Conservation (phyloP, 768 basidiomycete genomes). For the Hebeloma cylindrosporum region DNA sequence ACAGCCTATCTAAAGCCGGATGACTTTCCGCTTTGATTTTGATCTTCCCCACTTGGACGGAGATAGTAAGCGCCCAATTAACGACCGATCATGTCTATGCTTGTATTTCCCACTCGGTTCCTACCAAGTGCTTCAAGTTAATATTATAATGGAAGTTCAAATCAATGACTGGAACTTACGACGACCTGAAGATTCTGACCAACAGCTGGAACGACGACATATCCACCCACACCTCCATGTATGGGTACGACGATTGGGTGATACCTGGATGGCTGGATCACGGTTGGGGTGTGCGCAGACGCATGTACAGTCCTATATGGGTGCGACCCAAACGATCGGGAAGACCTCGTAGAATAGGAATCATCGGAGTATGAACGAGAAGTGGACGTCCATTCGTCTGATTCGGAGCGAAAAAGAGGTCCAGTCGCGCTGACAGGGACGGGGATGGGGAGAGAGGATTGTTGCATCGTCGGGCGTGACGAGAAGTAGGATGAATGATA, state of each 20-base stretch:
- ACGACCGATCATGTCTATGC: slow-evolving; percentile 1
- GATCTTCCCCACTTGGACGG: slow-evolving; percentile 11
- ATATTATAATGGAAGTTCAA: background rate
- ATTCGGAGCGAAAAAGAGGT: background rate
- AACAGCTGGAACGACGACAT: slow-evolving; percentile 18
- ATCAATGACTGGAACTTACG: slow-evolving; percentile 11
- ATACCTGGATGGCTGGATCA: slow-evolving; percentile 12
- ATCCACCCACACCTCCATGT: slow-evolving; percentile 18
- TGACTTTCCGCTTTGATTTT: background rate
- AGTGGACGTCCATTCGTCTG: no score
- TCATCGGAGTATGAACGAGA: background rate
- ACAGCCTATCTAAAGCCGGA: background rate
- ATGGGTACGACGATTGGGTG: slow-evolving; percentile 18
- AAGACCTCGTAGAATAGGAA: slow-evolving; percentile 6
- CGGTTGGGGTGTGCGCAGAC: slow-evolving; percentile 3
- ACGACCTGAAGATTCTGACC: slow-evolving; percentile 22
- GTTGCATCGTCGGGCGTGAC: slow-evolving; percentile 6
- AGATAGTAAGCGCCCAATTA: slow-evolving; percentile 11
- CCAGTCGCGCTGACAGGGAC: background rate
- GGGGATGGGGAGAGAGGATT: no score
- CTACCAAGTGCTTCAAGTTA: background rate
- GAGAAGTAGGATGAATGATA: slow-evolving; percentile 1
- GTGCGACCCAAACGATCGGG: slow-evolving; percentile 8
- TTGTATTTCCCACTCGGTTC: background rate
- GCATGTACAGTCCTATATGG: slow-evolving; percentile 6